Percentiles rank a stretch among this genome's conserved stretches.
Evolutionary conservation across 345 rosid species (phyloP).

Genomic region (Hibiscus mutabilis): DNA sequence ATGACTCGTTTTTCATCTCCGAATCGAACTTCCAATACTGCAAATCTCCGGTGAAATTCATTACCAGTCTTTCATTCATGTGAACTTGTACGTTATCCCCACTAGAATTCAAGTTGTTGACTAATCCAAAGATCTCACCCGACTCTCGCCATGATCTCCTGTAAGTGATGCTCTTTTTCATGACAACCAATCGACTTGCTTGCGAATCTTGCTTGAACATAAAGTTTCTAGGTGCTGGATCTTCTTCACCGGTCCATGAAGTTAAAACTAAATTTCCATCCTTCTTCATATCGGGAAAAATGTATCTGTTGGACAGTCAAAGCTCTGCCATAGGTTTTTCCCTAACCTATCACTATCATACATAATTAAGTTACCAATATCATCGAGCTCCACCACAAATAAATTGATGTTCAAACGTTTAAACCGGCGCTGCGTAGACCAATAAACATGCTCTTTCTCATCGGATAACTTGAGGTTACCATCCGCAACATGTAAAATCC

Average conservation of each 20-base stretch:
- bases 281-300: conserved; percentile 11
- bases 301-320: conserved; percentile 8
- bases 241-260: conserved; percentile 8
- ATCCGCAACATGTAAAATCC: not conserved
- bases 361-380: conserved; percentile 9
- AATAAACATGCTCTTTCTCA: not conserved
- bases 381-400: not conserved
- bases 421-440: not conserved
- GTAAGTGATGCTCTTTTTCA: not conserved
- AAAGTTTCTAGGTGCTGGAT: conserved; percentile 1
- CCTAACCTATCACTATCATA: not conserved
- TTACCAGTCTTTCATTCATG: conserved; percentile 21
- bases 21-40: conserved; percentile 12
- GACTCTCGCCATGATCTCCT: not conserved
- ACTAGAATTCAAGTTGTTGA: not conserved
- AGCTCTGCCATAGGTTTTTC: conserved; percentile 1
- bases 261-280: not conserved
- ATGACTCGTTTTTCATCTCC: conserved; percentile 15
- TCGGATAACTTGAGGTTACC: conserved; percentile 18
- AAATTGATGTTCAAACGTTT: not conserved
- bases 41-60: conserved; percentile 31
- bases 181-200: not conserved
- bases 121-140: not conserved
- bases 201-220: not conserved
- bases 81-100: not conserved